Evolutionary conservation across 192 early-diverging fungal species (phyloP).

Genomic region (Phycomyces blakesleeanus): DNA sequence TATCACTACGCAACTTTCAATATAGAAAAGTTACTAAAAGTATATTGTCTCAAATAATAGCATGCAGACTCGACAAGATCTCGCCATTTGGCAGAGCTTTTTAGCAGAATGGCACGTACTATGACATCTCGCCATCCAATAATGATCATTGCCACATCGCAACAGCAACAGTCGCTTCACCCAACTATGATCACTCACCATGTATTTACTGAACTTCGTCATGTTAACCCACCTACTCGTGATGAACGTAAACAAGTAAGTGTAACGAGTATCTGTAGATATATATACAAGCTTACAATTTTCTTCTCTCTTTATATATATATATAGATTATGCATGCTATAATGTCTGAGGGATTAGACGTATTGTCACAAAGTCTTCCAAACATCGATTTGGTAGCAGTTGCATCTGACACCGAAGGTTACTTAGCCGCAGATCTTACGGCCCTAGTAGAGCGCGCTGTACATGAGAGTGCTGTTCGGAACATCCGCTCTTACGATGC

Average conservation of each 20-base stretch:
- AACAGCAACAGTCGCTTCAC: slow-evolving; percentile 61
- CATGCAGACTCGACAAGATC: slow-evolving; percentile 63
- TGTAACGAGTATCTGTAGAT: background rate
- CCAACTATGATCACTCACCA: slow-evolving; percentile 55
- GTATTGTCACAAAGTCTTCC: slow-evolving; percentile 44
- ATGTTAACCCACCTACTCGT: slow-evolving; percentile 60
- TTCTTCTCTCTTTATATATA: too few relatives aligned
- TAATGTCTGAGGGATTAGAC: slow-evolving; percentile 55
- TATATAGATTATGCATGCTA: slow-evolving; percentile 64
- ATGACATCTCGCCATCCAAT: slow-evolving; percentile 49
- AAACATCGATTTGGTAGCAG: slow-evolving; percentile 63
- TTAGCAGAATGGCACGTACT: slow-evolving; percentile 48
- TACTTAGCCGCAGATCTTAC: slow-evolving; percentile 80
- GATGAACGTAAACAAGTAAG: slow-evolving; percentile 60
- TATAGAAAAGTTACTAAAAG: background rate
- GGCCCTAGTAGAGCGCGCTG: slow-evolving; percentile 71
- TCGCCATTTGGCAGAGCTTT: slow-evolving; percentile 61
- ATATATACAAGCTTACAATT: too few relatives aligned
- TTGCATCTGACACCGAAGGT: slow-evolving; percentile 83
- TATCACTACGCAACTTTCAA: background rate
- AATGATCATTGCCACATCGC: slow-evolving; percentile 61
- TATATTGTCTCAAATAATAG: slow-evolving; percentile 3
- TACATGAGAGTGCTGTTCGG: slow-evolving; percentile 76
- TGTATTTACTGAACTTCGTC: slow-evolving; percentile 58
- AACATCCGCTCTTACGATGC: slow-evolving; percentile 33